phyloP scores from a whole-genome alignment of 2,329 filamentous ascomycete genomes.

The Cryphonectria radicalis region DNA sequence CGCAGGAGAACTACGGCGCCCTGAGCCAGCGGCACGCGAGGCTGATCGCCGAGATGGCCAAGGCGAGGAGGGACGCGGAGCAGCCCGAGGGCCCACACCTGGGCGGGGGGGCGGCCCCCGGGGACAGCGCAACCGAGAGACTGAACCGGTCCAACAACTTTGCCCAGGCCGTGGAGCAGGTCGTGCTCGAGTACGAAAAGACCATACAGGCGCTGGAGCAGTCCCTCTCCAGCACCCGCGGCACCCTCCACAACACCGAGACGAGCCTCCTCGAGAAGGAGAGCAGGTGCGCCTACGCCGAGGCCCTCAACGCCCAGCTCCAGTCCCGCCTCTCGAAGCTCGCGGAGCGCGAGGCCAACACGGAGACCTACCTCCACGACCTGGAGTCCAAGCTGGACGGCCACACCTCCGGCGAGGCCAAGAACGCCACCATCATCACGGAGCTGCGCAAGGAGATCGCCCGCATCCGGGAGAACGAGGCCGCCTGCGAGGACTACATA shows the following conservation, averaged over 20 bases:
- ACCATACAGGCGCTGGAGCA: constrained; percentile 94
- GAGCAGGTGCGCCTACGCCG: constrained; percentile 88
- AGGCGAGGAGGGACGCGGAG: constrained; percentile 72
- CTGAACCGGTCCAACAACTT: constrained; percentile 95
- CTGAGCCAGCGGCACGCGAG: constrained; percentile 93
- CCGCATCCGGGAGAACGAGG: constrained; percentile 86
- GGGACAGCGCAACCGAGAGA: constrained; percentile 81
- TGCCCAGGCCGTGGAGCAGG: constrained; percentile 91
- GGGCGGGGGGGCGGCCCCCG: constrained; percentile 63
- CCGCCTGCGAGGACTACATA: constrained; percentile 92
- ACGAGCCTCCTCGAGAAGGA: constrained; percentile 89
- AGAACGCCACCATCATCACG: constrained; percentile 80
- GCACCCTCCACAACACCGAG: constrained; percentile 82
- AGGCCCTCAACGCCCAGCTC: constrained; percentile 89
- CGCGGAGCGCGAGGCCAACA: constrained; percentile 87
- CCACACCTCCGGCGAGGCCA: constrained; percentile 89
- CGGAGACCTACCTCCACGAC: constrained; percentile 90
- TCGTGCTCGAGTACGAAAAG: constrained; percentile 97
- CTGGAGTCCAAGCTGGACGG: constrained; percentile 89
- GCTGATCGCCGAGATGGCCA: constrained; percentile 90
- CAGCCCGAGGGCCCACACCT: constrained; percentile 59
- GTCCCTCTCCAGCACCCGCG: constrained; percentile 85
- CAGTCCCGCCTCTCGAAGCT: constrained; percentile 91
- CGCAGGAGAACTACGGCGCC: constrained; percentile 92
- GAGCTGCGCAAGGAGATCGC: constrained; percentile 92